A percentile compares a stretch with the other conserved stretches of the same genome.
Evolutionary conservation across 176 grass and related monocot species (phyloP).

Genomic region (Hsuehochloa calcarea): DNA sequence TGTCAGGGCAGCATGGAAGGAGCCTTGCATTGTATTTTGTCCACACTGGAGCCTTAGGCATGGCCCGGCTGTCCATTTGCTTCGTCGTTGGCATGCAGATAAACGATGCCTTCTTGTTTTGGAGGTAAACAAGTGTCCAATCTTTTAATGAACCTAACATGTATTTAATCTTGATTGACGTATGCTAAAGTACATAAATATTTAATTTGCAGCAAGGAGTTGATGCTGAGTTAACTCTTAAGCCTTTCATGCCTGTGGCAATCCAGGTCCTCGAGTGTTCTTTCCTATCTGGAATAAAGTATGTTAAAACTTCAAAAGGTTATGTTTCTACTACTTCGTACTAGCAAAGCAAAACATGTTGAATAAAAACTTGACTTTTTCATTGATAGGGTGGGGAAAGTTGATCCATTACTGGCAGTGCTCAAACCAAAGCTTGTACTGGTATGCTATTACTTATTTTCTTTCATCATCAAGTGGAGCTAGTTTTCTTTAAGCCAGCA

Average conservation of each 20-base stretch:
- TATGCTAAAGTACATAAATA: slow-evolving; percentile 25
- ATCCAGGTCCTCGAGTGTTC: slow-evolving; percentile 86
- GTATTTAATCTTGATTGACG: neutral
- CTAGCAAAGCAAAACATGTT: slow-evolving; percentile 13
- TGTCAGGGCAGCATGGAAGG: slow-evolving; percentile 75
- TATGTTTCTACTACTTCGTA: slow-evolving; percentile 13
- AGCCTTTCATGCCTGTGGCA: slow-evolving; percentile 63
- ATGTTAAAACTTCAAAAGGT: slow-evolving; percentile 16
- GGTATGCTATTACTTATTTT: slow-evolving; percentile 40
- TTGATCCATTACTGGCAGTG: slow-evolving; percentile 55
- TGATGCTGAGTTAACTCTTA: slow-evolving; percentile 64
- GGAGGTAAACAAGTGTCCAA: slow-evolving; percentile 49
- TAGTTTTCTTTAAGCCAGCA: neutral
- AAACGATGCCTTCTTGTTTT: slow-evolving; percentile 71
- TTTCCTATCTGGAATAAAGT: slow-evolving; percentile 93
- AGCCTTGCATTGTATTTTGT: slow-evolving; percentile 83
- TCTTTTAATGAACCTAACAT: neutral
- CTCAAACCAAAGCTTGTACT: slow-evolving; percentile 72
- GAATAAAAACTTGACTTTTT: slow-evolving; percentile 6
- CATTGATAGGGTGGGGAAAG: slow-evolving; percentile 50
- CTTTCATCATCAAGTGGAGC: neutral
- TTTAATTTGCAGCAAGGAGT: slow-evolving; percentile 61
- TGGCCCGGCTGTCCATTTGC: slow-evolving; percentile 69
- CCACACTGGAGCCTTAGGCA: slow-evolving; percentile 81
- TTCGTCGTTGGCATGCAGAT: slow-evolving; percentile 73